These are phyloP conservation scores for Rasamsonia emersonii DNA, from an alignment of 2,329 filamentous ascomycete genomes.

Conservation along the genomic window DNA sequence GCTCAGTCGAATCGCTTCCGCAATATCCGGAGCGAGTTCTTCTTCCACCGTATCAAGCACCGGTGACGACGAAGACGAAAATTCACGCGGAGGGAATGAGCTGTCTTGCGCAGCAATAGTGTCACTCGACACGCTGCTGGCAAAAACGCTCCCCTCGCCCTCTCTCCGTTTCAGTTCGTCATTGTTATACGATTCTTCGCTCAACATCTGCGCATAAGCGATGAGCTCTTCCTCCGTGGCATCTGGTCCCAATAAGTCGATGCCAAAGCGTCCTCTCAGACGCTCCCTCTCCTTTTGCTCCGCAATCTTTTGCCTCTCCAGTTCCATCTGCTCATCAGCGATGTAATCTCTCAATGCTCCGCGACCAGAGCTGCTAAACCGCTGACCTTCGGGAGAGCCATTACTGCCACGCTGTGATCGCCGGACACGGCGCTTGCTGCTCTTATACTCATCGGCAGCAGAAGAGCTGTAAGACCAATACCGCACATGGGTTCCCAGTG, in stretches of 20 bases:
- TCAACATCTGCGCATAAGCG: conserved; percentile 55
- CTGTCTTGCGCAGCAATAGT: conserved; percentile 25
- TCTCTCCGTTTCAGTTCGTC: conserved; percentile 42
- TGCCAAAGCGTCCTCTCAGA: conserved; percentile 72
- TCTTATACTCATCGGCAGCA: conserved; percentile 61
- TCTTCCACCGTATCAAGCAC: conserved; percentile 35
- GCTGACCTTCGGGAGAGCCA: conserved; percentile 42
- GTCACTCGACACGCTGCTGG: conserved; percentile 30
- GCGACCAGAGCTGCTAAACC: conserved; percentile 54
- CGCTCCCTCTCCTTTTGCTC: conserved; percentile 59
- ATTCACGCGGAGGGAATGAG: conserved; percentile 19
- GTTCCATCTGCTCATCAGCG: conserved; percentile 71
- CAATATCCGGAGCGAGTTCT: conserved; percentile 49
- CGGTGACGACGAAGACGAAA: conserved; percentile 29
- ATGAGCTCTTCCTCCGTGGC: conserved; percentile 54
- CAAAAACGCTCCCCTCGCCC: conserved; percentile 29
- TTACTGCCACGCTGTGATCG: conserved; percentile 60
- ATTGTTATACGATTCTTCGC: conserved; percentile 48
- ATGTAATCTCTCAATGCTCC: conserved; percentile 74
- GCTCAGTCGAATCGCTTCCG: conserved; percentile 53
- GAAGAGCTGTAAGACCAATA: conserved; percentile 94
- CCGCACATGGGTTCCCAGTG: conserved; percentile 75
- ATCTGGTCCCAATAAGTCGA: conserved; percentile 57
- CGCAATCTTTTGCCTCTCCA: conserved; percentile 63
- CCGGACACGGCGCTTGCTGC: conserved; percentile 69